Evolutionary conservation across 306 rosid genomes (phyloP).

Genomic region (Gastrolobium bilobum): DNA sequence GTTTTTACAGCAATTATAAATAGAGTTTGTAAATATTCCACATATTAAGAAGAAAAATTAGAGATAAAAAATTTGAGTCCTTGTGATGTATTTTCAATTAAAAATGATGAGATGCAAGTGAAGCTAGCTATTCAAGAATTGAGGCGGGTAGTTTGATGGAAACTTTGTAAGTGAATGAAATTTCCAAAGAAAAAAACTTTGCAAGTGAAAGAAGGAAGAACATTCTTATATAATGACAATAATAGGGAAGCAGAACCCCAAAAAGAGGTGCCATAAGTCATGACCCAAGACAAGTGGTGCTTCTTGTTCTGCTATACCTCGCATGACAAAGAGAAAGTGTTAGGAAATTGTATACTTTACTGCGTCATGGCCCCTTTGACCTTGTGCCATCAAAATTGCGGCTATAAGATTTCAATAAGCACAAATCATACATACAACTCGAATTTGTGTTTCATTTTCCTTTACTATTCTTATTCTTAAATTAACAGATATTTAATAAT

Average conservation of each 20-base stretch:
- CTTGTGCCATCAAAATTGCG: slow-evolving; percentile 7
- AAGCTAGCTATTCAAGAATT: slow-evolving; percentile 14
- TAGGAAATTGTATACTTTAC: slow-evolving; percentile 8
- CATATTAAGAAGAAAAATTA: not conserved
- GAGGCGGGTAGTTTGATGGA: slow-evolving; percentile 16
- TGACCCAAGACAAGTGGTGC: not conserved
- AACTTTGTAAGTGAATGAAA: not conserved
- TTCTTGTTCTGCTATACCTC: not conserved
- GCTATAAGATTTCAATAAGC: slow-evolving; percentile 7
- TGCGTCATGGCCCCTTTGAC: slow-evolving; percentile 5
- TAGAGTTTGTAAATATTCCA: not conserved
- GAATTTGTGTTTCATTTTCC: not conserved
- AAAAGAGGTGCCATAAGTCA: not conserved
- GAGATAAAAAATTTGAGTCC: not conserved
- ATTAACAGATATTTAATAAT: not conserved
- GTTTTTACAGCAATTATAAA: too few species aligned
- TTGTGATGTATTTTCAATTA: not conserved
- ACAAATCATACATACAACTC: not conserved
- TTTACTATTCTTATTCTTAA: not conserved
- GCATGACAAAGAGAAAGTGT: not conserved
- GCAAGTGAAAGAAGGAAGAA: not conserved
- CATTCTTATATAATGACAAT: slow-evolving; percentile 21
- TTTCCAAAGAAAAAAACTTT: too few species aligned
- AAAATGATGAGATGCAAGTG: not conserved
- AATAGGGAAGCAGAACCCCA: not conserved